Base-by-base conservation (phyloP, 306 rosid genomes). In the Cicer yamashitae region DNA sequence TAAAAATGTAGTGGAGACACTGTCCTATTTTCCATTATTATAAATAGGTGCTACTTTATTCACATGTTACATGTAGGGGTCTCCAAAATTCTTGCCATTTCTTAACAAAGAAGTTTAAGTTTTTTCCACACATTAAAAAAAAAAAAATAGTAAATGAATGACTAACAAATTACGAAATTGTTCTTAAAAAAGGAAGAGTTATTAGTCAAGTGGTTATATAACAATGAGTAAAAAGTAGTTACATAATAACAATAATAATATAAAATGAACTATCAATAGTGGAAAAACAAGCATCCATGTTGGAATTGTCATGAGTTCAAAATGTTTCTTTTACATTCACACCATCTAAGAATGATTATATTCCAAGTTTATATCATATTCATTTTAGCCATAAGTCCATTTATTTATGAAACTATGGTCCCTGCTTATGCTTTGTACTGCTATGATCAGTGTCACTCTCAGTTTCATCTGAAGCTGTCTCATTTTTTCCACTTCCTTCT, bases 361-460 rank as follows among this genome's bases (percentile, higher is more conserved):
- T 20, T 70, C 58, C 51, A 67, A 67, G 13, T 56, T 9, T 37
- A 53, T 7, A 53, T 70, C 1, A 70, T 45, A 6, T 3, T 17
- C 38, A 9, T 46, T 22, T 48, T 15, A 46, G 13, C 47, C 52
- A 48, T 44, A 38, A 51, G 65, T 68, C 39, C 81, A 73, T 53
- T 59, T 48, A 60, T 54, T 83, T 77, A 67, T 77, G 74, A 45
- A 77, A 65, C 70, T 54, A 75, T 44, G 63, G 22, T 51, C 45
- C 73, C 53, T 81, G 76, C 83, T 71, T 79, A 74, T 73, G 71
- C 72, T 77, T 70, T 7, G 62, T 83, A 54, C 84, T 34, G 11
- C 67, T 84, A 83, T 81, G 82, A 68, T 77, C 77, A 72, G 91
- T 74, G 18, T 86, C 87, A 71, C 83, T 77, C 15, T 81, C 84